Conservation (phyloP, 202 grass and related monocot genomes). For the Hordeum pubiflorum region DNA sequence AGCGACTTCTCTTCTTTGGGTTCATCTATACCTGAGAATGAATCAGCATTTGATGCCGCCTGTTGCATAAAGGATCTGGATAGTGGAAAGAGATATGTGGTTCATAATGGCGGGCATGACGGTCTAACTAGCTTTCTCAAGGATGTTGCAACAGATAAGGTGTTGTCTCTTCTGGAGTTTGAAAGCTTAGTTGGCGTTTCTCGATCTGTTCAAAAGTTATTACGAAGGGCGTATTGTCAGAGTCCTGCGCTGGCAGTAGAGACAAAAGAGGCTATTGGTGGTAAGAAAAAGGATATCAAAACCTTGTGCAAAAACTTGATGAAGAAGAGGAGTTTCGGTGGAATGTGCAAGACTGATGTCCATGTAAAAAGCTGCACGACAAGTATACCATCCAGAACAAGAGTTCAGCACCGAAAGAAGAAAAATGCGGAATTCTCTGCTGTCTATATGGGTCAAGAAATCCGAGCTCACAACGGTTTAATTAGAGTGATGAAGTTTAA, state of each 20-base stretch:
- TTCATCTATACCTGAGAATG: slow-evolving; percentile 34
- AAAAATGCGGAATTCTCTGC: slow-evolving; percentile 62
- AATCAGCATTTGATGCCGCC: slow-evolving; percentile 8
- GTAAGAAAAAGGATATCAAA: slow-evolving; percentile 36
- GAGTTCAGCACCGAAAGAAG: slow-evolving; percentile 57
- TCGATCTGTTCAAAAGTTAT: slow-evolving; percentile 31
- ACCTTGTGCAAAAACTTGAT: slow-evolving; percentile 54
- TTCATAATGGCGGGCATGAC: slow-evolving; percentile 16
- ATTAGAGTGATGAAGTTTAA: slow-evolving; percentile 82
- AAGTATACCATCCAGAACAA: slow-evolving; percentile 35
- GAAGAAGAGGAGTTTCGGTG: slow-evolving; percentile 28
- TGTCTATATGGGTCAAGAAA: slow-evolving; percentile 77
- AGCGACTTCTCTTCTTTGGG: slow-evolving; percentile 29
- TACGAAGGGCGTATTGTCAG: slow-evolving; percentile 15
- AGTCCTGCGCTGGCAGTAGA: background rate
- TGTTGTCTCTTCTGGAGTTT: slow-evolving; percentile 55
- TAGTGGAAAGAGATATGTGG: slow-evolving; percentile 33
- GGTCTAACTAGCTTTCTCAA: slow-evolving; percentile 40
- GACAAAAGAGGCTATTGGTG: background rate
- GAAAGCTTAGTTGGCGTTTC: slow-evolving; percentile 49
- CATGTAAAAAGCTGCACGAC: slow-evolving; percentile 37
- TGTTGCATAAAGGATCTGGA: slow-evolving; percentile 52
- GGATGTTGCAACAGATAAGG: slow-evolving; percentile 56
- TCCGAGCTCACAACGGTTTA: slow-evolving; percentile 74
- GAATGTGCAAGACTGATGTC: slow-evolving; percentile 44